phyloP scores from a whole-genome alignment of 2,329 filamentous ascomycete genomes.

The Hortaea werneckii region DNA sequence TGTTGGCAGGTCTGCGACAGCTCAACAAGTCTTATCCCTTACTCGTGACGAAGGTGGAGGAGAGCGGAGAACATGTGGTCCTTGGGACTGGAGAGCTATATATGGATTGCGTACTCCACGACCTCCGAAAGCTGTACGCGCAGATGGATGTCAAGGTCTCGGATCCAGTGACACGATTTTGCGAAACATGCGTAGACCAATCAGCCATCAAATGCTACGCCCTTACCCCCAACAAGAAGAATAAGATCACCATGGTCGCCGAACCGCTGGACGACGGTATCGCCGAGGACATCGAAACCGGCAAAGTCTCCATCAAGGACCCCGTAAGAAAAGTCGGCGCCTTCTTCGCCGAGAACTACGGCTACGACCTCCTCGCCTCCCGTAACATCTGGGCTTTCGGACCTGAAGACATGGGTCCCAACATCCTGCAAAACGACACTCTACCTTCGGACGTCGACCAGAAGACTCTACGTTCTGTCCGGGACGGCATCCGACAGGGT shows the following conservation, averaged over 20 bases:
- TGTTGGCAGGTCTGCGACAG: slow-evolving; percentile 92
- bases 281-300: slow-evolving; percentile 84
- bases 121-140: slow-evolving; percentile 83
- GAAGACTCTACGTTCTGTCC: slow-evolving; percentile 73
- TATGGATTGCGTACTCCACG: slow-evolving; percentile 97
- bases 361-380: slow-evolving; percentile 89
- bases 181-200: slow-evolving; percentile 94
- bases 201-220: slow-evolving; percentile 97
- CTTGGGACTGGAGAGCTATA: slow-evolving; percentile 96
- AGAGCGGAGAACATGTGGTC: slow-evolving; percentile 92
- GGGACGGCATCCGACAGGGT: slow-evolving; percentile 87
- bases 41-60: slow-evolving; percentile 92
- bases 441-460: slow-evolving; percentile 90
- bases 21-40: slow-evolving; percentile 97
- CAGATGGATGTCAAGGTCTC: slow-evolving; percentile 99
- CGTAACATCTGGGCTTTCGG: slow-evolving; percentile 98
- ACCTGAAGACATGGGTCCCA: slow-evolving; percentile 86
- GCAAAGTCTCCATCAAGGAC: slow-evolving; percentile 82
- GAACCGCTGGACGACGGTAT: slow-evolving; percentile 94
- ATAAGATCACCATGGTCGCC: slow-evolving; percentile 97
- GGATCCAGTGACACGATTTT: slow-evolving; percentile 93
- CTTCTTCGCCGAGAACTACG: slow-evolving; percentile 95
- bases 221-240: slow-evolving; percentile 97
- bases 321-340: slow-evolving; percentile 87
- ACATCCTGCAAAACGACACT: slow-evolving; percentile 94